Evolutionary conservation across 176 grass and related monocot genomes (phyloP), one percentile per base, ranked within the genome.

Genomic region (Miscanthus lutarioriparius): DNA sequence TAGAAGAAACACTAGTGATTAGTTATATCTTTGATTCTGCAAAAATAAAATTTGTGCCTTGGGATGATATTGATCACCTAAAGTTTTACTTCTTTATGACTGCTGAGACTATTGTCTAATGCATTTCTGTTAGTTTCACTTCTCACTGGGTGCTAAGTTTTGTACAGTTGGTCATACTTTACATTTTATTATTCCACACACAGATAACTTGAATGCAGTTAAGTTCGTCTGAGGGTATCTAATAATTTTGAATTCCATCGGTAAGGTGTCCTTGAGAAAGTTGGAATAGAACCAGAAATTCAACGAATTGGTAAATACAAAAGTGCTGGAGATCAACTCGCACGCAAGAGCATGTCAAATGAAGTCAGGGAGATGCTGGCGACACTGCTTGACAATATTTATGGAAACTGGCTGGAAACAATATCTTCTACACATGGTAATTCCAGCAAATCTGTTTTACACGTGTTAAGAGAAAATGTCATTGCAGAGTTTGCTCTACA

Each of bases 321-420:
- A 93, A 99, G 93, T 76, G 89, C 91, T 1, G 93, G 91, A 39
- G 96, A 99, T 76, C 91, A 94, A 74, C 75, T 99, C 53, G 76
- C 87, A 67, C 81, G 89, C 37, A 96, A 70, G 86, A 91, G 53
- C 82, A 90, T 96, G 94, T 96, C 96, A 84, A 90, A 91, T 83
- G 96, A 99, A 89, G 89, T 99, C 62, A 85, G 84, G 83, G 96
- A 96, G 88, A 99, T 96, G 96, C 59, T 99, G 70, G 89, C 83
- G 4, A 73, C 72, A 45, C 81, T 96, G 70, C 91, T 99, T 71
- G 93, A 96, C 84, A 92, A 89, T 92, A 89, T 92, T 77, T 99
- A 96, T 87, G 91, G 88, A 89, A 99, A 99, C 77, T 99, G 96
- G 96, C 78, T 96, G 49, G 88, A 99, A 67, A 95, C 87, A 92